Percentiles rank a stretch among this genome's conserved stretches.
Conservation (phyloP, 768 basidiomycete species). For the Agrocybe pediades region DNA sequence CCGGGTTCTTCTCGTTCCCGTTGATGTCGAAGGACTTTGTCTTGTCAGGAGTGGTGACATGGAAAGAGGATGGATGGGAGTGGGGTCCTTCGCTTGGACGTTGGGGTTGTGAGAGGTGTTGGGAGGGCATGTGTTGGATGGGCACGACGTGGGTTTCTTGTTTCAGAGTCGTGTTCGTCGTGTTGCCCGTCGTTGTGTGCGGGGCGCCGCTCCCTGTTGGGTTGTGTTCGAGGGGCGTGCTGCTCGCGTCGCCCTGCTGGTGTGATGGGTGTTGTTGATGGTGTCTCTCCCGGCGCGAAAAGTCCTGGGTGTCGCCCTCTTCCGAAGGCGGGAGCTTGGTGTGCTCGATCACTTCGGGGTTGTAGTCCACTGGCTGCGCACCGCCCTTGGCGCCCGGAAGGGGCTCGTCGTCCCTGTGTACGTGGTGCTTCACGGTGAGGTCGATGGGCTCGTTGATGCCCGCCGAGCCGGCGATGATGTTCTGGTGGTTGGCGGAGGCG, state of each 20-base stretch:
- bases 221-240: background rate
- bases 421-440: constrained; percentile 24
- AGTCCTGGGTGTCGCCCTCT: constrained; percentile 13
- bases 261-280: background rate
- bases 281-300: background rate
- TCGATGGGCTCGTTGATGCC: background rate
- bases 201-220: background rate
- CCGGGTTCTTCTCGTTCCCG: background rate
- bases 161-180: background rate
- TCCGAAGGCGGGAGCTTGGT: constrained; percentile 18
- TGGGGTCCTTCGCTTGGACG: background rate
- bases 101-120: too few relatives aligned
- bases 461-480: background rate
- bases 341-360: constrained; percentile 37
- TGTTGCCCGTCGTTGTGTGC: too few relatives aligned
- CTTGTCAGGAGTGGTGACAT: background rate
- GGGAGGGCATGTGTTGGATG: background rate
- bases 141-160: background rate
- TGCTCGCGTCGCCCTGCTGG: background rate
- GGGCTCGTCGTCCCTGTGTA: constrained; percentile 50
- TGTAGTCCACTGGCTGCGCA: constrained; percentile 37
- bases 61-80: background rate
- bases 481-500: background rate
- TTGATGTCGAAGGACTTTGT: background rate
- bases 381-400: constrained; percentile 43